Evolutionary conservation across 768 basidiomycete species (phyloP).

Genomic region (Tylopilus vinaceipallidus): DNA sequence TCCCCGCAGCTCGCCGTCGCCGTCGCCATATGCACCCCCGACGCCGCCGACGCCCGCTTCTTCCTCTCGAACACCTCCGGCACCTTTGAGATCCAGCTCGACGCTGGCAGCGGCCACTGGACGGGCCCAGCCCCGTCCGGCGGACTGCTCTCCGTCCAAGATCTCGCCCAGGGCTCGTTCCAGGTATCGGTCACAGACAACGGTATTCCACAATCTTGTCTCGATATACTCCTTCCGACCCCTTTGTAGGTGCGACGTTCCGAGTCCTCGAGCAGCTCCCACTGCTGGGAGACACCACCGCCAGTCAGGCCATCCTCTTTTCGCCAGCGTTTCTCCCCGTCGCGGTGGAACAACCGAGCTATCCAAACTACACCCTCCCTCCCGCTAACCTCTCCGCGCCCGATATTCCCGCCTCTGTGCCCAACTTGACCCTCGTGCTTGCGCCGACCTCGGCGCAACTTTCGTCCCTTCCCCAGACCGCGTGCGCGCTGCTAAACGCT

Average conservation of each 20-base stretch:
- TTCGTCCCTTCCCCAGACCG: conserved; percentile 49
- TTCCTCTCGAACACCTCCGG: conserved; percentile 55
- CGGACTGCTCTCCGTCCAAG: conserved; percentile 51
- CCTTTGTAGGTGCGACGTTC: conserved; percentile 49
- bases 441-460: conserved; percentile 46
- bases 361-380: conserved; percentile 77
- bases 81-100: conserved; percentile 47
- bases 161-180: conserved; percentile 42
- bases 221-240: neutral
- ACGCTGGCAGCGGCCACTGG: conserved; percentile 52
- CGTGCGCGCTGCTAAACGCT: conserved; percentile 51
- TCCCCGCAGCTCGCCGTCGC: conserved; percentile 42
- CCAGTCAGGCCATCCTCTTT: conserved; percentile 70
- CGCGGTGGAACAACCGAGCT: conserved; percentile 40
- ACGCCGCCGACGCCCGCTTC: conserved; percentile 44
- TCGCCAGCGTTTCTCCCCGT: conserved; percentile 52
- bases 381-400: conserved; percentile 50
- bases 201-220: conserved; percentile 26
- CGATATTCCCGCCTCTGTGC: conserved; percentile 37
- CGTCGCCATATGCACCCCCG: conserved; percentile 46
- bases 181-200: conserved; percentile 56
- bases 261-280: conserved; percentile 42
- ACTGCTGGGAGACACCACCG: conserved; percentile 70
- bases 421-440: conserved; percentile 56
- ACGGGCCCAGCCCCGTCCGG: conserved; percentile 44